Conservation (phyloP, 2,329 filamentous ascomycete species). For the Aspergillus unguis region DNA sequence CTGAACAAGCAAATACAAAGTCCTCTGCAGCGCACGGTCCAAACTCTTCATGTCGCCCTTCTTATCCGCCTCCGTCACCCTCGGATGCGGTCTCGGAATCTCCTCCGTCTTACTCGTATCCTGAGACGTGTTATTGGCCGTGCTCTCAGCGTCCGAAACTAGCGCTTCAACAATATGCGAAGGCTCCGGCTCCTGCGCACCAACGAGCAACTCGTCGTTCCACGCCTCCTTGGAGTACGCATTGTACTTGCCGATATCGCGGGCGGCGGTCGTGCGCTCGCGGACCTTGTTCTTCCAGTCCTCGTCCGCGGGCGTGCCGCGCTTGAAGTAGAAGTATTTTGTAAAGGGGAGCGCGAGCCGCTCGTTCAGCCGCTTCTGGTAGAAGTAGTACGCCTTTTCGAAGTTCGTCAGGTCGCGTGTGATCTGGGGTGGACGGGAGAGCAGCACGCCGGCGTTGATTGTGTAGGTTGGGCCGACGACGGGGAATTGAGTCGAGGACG, state of each 20-base stretch:
- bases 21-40: conserved; percentile 74
- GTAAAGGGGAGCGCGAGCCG: conserved; percentile 83
- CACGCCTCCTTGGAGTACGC: conserved; percentile 71
- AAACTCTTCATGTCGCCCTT: conserved; percentile 72
- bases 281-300: conserved; percentile 87
- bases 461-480: conserved; percentile 40
- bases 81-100: conserved; percentile 66
- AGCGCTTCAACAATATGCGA: conserved; percentile 65
- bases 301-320: conserved; percentile 74
- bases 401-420: conserved; percentile 82
- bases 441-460: conserved; percentile 67
- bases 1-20: conserved; percentile 84
- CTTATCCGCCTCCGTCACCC: conserved; percentile 74
- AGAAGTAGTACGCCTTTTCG: conserved; percentile 91
- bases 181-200: conserved; percentile 64
- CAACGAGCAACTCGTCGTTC: conserved; percentile 86
- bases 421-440: conserved; percentile 83
- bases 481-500: conserved; percentile 24
- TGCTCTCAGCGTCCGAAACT: conserved; percentile 68
- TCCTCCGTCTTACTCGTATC: conserved; percentile 55
- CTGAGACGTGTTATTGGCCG: conserved; percentile 38
- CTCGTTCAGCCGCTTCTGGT: conserved; percentile 95
- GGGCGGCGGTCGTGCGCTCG: conserved; percentile 71
- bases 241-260: conserved; percentile 82
- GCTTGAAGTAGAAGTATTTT: conserved; percentile 91